These are phyloP conservation scores for Hemileia vastatrix DNA, from an alignment of 1,284 basidiomycete genomes.

Conservation along the genomic window DNA sequence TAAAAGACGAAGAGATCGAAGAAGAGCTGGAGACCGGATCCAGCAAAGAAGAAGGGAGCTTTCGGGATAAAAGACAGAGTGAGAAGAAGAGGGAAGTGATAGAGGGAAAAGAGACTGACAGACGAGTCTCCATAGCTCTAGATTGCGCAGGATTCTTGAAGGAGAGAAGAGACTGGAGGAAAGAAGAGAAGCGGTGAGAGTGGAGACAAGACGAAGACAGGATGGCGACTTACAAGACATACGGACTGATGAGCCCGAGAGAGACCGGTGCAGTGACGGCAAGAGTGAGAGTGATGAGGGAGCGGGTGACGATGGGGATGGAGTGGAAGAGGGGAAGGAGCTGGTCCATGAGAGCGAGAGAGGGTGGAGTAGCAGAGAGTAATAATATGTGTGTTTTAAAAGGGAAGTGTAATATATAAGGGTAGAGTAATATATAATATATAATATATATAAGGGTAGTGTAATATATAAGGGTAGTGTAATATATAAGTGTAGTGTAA, in stretches of 20 bases:
- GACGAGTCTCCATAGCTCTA: background rate
- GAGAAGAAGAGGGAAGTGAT: background rate
- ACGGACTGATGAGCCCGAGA: slow-evolving; percentile 17
- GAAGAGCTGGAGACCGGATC: slow-evolving; percentile 20
- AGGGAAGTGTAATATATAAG: too few species aligned
- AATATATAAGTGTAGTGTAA: too few species aligned
- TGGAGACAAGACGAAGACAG: background rate
- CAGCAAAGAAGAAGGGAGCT: slow-evolving; percentile 25
- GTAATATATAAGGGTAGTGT: too few species aligned
- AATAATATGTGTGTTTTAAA: too few species aligned
- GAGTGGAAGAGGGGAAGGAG: too few species aligned
- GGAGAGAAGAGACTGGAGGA: too few species aligned
- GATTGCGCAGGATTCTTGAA: background rate
- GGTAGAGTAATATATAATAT: too few species aligned
- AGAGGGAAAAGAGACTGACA: background rate
- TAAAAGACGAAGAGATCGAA: slow-evolving; percentile 23
- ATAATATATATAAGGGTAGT: too few species aligned
- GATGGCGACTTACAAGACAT: slow-evolving; percentile 23
- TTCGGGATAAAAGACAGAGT: background rate
- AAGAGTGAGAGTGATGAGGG: slow-evolving; percentile 13
- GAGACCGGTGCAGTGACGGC: slow-evolving; percentile 19
- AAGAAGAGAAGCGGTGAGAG: background rate
- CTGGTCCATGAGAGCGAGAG: too few species aligned
- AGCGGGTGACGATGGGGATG: slow-evolving; percentile 21
- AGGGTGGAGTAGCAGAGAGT: too few species aligned